These are phyloP conservation scores for Lachnellula subtilissima DNA, from an alignment of 2,329 filamentous ascomycete species.

Conservation along the genomic window DNA sequence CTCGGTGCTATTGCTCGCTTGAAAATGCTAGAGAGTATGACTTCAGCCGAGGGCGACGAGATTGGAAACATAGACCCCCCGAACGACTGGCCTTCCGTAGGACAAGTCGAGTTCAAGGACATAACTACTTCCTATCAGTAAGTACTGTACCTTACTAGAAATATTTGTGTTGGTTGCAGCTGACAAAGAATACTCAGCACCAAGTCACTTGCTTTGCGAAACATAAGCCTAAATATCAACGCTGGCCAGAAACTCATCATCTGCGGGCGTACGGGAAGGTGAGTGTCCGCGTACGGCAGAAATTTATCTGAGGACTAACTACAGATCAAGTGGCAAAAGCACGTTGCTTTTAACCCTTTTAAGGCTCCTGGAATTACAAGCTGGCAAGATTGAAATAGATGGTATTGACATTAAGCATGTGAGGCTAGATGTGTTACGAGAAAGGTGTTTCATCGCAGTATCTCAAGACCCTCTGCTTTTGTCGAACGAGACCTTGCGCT, in stretches of 20 bases:
- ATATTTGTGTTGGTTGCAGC: slow-evolving; percentile 23
- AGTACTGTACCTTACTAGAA: slow-evolving; percentile 26
- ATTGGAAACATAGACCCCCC: slow-evolving; percentile 5
- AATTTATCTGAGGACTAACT: not conserved
- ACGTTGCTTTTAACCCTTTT: slow-evolving; percentile 44
- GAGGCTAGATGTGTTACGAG: slow-evolving; percentile 30
- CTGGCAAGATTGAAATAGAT: slow-evolving; percentile 39
- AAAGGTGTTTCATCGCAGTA: slow-evolving; percentile 37
- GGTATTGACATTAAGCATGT: slow-evolving; percentile 37
- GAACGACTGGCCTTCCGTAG: slow-evolving; percentile 32
- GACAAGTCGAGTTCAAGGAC: slow-evolving; percentile 31
- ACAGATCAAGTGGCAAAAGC: slow-evolving; percentile 34
- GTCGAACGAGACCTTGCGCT: slow-evolving; percentile 27
- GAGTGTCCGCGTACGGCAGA: not conserved
- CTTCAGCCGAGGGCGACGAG: slow-evolving; percentile 31
- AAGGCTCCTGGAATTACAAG: slow-evolving; percentile 41
- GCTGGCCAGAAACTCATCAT: slow-evolving; percentile 47
- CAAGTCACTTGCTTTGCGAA: slow-evolving; percentile 10
- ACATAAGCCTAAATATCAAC: slow-evolving; percentile 41
- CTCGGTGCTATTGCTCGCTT: slow-evolving; percentile 53
- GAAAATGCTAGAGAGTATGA: slow-evolving; percentile 45
- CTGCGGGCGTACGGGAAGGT: slow-evolving; percentile 50
- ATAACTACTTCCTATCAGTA: slow-evolving; percentile 30
- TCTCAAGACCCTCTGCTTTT: slow-evolving; percentile 40
- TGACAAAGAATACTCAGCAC: slow-evolving; percentile 36